Conservation (phyloP, 176 grass and related monocot genomes). For the Oryza meyeriana region DNA sequence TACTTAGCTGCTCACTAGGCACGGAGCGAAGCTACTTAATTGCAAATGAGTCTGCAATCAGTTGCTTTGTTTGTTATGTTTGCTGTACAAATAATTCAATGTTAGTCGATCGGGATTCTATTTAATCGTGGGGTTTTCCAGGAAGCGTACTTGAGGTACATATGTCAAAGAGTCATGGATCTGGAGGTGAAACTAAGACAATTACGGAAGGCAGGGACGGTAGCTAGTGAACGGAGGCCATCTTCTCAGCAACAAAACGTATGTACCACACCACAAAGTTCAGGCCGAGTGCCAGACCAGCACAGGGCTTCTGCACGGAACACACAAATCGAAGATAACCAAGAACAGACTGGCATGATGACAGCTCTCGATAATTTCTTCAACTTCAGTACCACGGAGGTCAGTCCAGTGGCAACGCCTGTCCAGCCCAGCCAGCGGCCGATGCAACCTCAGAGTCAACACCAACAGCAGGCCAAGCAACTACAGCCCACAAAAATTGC, state of each 20-base stretch:
- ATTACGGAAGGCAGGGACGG: too few species aligned
- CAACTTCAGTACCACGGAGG: background rate
- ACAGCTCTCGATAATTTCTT: background rate
- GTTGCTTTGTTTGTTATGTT: background rate
- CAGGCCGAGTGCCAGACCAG: background rate
- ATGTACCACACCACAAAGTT: background rate
- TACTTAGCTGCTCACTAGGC: too few species aligned
- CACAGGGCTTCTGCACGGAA: too few species aligned
- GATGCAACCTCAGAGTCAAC: background rate
- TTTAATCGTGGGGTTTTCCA: too few species aligned
- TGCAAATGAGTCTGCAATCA: background rate
- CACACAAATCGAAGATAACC: too few species aligned
- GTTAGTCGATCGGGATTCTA: too few species aligned
- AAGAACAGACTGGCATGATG: background rate
- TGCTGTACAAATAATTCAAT: too few species aligned
- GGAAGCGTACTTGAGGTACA: too few species aligned
- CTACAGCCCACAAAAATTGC: background rate
- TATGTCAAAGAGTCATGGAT: too few species aligned
- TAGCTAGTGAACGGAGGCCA: too few species aligned
- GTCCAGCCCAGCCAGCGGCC: background rate
- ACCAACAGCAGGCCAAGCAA: background rate
- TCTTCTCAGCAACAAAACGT: background rate
- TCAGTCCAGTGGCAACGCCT: background rate
- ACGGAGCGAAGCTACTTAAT: too few species aligned
- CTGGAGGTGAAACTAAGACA: too few species aligned